Evolutionary conservation across 2,329 filamentous ascomycete species (phyloP).

Genomic region (Teratosphaeriaceae sp.): DNA sequence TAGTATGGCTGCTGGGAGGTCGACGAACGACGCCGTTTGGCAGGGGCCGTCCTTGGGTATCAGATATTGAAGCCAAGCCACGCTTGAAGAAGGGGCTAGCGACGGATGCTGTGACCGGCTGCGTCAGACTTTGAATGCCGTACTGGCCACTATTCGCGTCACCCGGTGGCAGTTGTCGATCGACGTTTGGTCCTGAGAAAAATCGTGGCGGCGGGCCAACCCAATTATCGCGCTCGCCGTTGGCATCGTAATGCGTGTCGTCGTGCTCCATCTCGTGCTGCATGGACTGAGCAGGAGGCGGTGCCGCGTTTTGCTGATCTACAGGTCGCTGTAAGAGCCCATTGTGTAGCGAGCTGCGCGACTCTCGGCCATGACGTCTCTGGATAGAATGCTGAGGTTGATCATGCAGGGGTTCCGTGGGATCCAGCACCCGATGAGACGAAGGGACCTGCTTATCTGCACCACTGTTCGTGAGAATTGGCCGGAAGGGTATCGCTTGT

Average conservation of each 20-base stretch:
- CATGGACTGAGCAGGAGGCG: too few species aligned
- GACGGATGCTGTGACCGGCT: conserved; percentile 18
- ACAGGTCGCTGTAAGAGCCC: too few species aligned
- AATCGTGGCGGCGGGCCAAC: background rate
- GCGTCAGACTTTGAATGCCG: background rate
- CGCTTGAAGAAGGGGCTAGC: conserved; percentile 35
- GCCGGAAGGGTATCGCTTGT: background rate
- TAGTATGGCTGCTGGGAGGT: background rate
- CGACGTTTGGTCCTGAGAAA: background rate
- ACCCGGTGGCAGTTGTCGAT: background rate
- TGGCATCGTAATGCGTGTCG: conserved; percentile 4
- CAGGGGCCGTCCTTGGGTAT: background rate
- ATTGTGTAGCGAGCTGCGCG: too few species aligned
- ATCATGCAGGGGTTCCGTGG: too few species aligned
- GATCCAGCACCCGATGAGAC: too few species aligned
- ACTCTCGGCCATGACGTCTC: too few species aligned
- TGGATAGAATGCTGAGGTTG: too few species aligned
- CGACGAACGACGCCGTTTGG: too few species aligned
- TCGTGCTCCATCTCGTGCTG: too few species aligned
- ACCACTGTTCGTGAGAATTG: too few species aligned
- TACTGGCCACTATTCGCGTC: background rate
- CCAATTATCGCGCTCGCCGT: background rate
- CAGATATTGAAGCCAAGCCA: background rate
- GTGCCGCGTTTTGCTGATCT: too few species aligned
- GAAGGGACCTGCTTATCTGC: too few species aligned